Percentiles rank a stretch among this genome's conserved stretches.
These are phyloP conservation scores for Mycena alexandri DNA, from an alignment of 768 basidiomycete species.

Conservation along the genomic window DNA sequence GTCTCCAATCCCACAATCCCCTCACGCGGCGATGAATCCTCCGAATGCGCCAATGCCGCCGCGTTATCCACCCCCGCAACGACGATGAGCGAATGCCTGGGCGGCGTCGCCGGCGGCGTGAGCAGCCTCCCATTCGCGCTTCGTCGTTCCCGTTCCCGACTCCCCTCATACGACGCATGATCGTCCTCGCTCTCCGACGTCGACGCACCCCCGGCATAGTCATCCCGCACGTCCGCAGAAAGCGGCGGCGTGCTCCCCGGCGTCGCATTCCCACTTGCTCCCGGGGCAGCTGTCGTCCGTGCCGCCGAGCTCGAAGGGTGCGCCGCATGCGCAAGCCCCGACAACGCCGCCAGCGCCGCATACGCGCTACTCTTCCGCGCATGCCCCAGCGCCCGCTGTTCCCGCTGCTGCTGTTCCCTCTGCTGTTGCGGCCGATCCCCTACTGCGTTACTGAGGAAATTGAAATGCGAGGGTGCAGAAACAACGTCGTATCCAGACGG, in stretches of 20 bases:
- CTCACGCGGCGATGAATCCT: too few species aligned
- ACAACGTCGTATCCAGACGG: neutral
- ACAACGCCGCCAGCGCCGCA: too few species aligned
- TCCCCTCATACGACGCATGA: slow-evolving; percentile 44
- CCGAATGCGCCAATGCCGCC: slow-evolving; percentile 16
- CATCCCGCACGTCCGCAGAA: slow-evolving; percentile 31
- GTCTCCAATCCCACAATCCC: neutral
- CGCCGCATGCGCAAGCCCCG: neutral
- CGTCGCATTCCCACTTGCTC: slow-evolving; percentile 8
- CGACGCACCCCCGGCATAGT: neutral
- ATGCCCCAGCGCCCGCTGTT: slow-evolving; percentile 14
- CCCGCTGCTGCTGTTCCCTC: neutral
- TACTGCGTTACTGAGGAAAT: neutral
- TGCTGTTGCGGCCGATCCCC: neutral
- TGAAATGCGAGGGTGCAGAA: too few species aligned
- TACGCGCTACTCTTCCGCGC: slow-evolving; percentile 39
- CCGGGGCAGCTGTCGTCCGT: neutral
- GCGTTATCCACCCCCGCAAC: slow-evolving; percentile 38
- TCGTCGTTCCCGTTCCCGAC: slow-evolving; percentile 33
- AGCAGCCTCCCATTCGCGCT: slow-evolving; percentile 29
- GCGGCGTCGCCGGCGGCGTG: slow-evolving; percentile 47
- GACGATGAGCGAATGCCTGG: slow-evolving; percentile 39
- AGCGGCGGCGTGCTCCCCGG: slow-evolving; percentile 38
- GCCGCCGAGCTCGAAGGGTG: neutral
- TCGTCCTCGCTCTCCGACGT: slow-evolving; percentile 23